These are phyloP conservation scores for Cryptococcus sp. DNA, from an alignment of 1,284 basidiomycete species.

Conservation along the genomic window DNA sequence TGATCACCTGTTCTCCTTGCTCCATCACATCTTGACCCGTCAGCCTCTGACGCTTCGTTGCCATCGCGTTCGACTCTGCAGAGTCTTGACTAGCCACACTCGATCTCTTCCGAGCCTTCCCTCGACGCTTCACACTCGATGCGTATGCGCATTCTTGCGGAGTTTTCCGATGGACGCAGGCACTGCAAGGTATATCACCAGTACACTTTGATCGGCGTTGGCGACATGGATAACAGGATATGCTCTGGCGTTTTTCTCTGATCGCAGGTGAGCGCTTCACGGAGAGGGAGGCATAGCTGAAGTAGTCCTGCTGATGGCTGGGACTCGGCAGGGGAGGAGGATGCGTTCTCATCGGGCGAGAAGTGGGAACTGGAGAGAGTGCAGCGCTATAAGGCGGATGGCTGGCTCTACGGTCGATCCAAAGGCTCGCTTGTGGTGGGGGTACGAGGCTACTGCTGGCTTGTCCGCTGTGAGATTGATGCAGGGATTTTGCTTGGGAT, in stretches of 20 bases:
- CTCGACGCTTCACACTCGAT: slow-evolving; percentile 33
- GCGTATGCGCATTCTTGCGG: slow-evolving; percentile 42
- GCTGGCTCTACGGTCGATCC: no score
- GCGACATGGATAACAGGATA: slow-evolving; percentile 45
- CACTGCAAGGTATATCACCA: slow-evolving; percentile 37
- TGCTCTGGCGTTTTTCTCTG: slow-evolving; percentile 33
- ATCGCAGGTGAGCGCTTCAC: neutral
- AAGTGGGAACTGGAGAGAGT: no score
- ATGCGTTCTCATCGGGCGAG: no score
- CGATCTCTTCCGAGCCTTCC: slow-evolving; percentile 35
- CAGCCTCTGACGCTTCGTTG: no score
- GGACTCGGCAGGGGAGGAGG: neutral
- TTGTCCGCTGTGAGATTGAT: no score
- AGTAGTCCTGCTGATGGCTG: neutral
- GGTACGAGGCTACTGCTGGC: no score
- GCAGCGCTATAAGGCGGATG: no score
- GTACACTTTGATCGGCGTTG: slow-evolving; percentile 45
- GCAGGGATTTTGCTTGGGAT: no score
- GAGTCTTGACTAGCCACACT: slow-evolving; percentile 1
- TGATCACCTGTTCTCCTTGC: no score
- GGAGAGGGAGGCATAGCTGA: neutral
- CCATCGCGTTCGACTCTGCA: no score
- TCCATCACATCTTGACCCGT: neutral
- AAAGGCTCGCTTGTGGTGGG: no score
- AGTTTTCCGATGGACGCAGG: slow-evolving; percentile 33